Evolutionary conservation across 2,329 filamentous ascomycete genomes (phyloP), one percentile per base, ranked within the genome.

Genomic region (Penicillium sclerotiorum): DNA sequence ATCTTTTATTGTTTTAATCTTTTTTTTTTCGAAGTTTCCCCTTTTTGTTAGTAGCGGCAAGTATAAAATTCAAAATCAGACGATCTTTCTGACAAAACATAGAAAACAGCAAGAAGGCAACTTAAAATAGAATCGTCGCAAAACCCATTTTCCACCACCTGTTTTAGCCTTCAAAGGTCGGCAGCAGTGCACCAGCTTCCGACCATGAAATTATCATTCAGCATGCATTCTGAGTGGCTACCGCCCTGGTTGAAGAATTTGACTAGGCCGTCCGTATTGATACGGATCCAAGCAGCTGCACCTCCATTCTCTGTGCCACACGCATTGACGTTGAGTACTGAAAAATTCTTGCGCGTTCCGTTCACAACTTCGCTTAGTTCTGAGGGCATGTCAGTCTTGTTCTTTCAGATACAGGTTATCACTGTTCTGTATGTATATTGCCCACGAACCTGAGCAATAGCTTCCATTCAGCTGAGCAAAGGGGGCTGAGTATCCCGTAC

Each of bases 191-290:
- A 55, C 39, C 17, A 47, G 33, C 52, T 55, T 7, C 49, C 39
- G 45, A 23, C 44, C 5, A 46, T 52, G 9, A 55, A 38, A 23
- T 42, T 37, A 37, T 50, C 18, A 17, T 48, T 35, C 12, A 49
- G 41, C 9, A 12, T 47, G 20, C 43, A 55, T 28, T 7, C 38
- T 23, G 43, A 44, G 4, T 37, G 40, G 21, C 50, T 30, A 22
- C 49, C 40, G 8, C 49, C 47, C 18, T 47, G 43, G 30, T 53
- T 53, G 17, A 40, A 50, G 13, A 56, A 56, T 13, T 39, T 50
- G 37, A 50, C 43, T 25, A 45, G 20, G 22, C 40, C 49, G 11
- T 45, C 48, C 15, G 36, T 13, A 8, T 52, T 36, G 3, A 55
- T 44, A 36, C 4, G 20, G 15, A 55, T 50, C 53, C 36, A 55